These are phyloP conservation scores for Neofusicoccum cordaticola DNA, from an alignment of 2,329 filamentous ascomycete species.

Conservation along the genomic window DNA sequence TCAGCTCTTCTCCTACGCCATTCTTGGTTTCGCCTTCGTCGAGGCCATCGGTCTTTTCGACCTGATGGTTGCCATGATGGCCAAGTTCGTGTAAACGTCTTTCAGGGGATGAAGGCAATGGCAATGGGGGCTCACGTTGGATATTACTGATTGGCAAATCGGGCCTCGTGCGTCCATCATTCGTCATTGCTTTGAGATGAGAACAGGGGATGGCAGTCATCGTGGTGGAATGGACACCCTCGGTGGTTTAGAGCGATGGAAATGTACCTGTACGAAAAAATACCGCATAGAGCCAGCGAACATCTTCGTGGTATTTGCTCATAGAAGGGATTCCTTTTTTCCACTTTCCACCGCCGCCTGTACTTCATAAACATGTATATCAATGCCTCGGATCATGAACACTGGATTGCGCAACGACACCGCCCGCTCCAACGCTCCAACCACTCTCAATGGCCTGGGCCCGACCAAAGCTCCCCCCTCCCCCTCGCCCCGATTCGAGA, in stretches of 20 bases:
- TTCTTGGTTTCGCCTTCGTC: slow-evolving; percentile 93
- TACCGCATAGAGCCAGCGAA: slow-evolving; percentile 18
- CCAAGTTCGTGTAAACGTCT: slow-evolving; percentile 19
- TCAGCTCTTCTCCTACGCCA: slow-evolving; percentile 94
- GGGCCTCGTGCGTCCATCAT: slow-evolving; percentile 13
- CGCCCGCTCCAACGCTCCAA: not conserved
- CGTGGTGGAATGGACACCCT: slow-evolving; percentile 16
- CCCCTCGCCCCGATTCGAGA: not conserved
- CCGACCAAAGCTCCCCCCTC: slow-evolving; percentile 1
- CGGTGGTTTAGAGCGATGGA: slow-evolving; percentile 14
- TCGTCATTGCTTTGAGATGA: slow-evolving; percentile 6
- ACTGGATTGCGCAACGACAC: not conserved
- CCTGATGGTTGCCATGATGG: slow-evolving; percentile 43
- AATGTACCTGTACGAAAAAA: slow-evolving; percentile 17
- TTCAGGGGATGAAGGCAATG: slow-evolving; percentile 14
- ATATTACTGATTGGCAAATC: slow-evolving; percentile 3
- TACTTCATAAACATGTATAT: slow-evolving; percentile 15
- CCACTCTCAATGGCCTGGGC: not conserved
- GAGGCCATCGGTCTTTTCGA: slow-evolving; percentile 73
- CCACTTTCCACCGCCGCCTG: slow-evolving; percentile 2
- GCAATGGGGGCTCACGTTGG: not conserved
- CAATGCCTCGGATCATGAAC: slow-evolving; percentile 4
- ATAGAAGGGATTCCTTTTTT: slow-evolving; percentile 18
- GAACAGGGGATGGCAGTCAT: slow-evolving; percentile 10
- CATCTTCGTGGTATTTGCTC: slow-evolving; percentile 17